Evolutionary conservation across 805 yeast species (phyloP).

Genomic region (Candida sphagnicola): DNA sequence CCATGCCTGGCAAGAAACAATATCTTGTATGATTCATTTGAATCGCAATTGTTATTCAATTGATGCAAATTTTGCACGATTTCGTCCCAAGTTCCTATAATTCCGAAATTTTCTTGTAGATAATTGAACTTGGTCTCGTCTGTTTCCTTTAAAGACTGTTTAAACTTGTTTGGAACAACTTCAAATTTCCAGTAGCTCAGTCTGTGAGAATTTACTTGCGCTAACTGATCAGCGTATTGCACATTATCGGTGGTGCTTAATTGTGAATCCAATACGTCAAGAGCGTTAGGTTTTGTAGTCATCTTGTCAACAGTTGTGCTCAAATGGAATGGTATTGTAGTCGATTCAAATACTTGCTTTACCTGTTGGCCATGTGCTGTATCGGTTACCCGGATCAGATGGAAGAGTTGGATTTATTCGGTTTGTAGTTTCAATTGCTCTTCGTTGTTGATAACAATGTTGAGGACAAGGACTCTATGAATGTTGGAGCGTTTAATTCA

Average conservation of each 20-base stretch:
- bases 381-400: too few relatives aligned
- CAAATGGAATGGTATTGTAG: too few relatives aligned
- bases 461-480: too few relatives aligned
- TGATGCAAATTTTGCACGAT: slow-evolving; percentile 23
- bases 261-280: slow-evolving; percentile 31
- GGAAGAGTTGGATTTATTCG: too few relatives aligned
- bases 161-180: slow-evolving; percentile 39
- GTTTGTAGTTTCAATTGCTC: too few relatives aligned
- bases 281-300: slow-evolving; percentile 13
- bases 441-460: too few relatives aligned
- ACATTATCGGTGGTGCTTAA: slow-evolving; percentile 15
- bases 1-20: slow-evolving; percentile 51
- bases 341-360: too few relatives aligned
- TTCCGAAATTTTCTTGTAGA: slow-evolving; percentile 42
- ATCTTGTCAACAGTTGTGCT: too few relatives aligned
- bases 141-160: slow-evolving; percentile 39
- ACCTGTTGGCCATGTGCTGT: too few relatives aligned
- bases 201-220: slow-evolving; percentile 4
- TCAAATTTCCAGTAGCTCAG: slow-evolving; percentile 32
- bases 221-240: slow-evolving; percentile 10
- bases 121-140: slow-evolving; percentile 41
- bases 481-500: too few relatives aligned
- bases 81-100: slow-evolving; percentile 31
- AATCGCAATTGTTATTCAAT: slow-evolving; percentile 28
- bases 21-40: slow-evolving; percentile 37